Conservation (phyloP, 2,329 filamentous ascomycete species). For the Botrytis byssoidea region DNA sequence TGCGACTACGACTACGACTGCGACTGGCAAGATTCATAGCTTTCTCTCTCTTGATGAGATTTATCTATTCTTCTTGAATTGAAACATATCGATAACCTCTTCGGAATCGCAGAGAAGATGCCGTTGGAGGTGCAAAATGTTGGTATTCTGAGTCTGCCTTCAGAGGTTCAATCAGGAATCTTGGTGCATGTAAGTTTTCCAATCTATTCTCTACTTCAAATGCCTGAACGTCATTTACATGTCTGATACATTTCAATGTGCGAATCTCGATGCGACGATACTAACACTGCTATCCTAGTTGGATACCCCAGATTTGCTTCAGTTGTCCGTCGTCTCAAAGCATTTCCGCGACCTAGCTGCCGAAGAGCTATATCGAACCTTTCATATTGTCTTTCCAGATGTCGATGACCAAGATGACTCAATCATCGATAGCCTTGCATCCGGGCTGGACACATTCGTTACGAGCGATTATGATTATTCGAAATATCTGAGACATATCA, state of each 20-base stretch:
- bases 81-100: not conserved
- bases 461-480: slow-evolving; percentile 65
- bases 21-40: not conserved
- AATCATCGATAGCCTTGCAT: slow-evolving; percentile 56
- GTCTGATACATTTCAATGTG: not conserved
- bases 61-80: not conserved
- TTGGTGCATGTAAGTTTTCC: not conserved
- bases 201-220: not conserved
- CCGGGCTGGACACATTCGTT: slow-evolving; percentile 59
- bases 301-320: slow-evolving; percentile 53
- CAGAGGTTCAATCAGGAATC: not conserved
- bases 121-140: too few relatives aligned
- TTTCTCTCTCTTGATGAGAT: not conserved
- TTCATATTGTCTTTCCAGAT: slow-evolving; percentile 61
- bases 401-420: slow-evolving; percentile 55
- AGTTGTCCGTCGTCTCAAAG: slow-evolving; percentile 56
- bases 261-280: not conserved
- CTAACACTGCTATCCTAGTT: slow-evolving; percentile 43
- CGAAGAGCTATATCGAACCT: slow-evolving; percentile 57
- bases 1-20: not conserved
- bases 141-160: not conserved
- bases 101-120: not conserved
- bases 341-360: slow-evolving; percentile 59
- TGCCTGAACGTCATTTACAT: not conserved
- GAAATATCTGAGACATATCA: slow-evolving; percentile 54